Conservation (phyloP, 208 protist species). For the Trypanosoma platydactyli region DNA sequence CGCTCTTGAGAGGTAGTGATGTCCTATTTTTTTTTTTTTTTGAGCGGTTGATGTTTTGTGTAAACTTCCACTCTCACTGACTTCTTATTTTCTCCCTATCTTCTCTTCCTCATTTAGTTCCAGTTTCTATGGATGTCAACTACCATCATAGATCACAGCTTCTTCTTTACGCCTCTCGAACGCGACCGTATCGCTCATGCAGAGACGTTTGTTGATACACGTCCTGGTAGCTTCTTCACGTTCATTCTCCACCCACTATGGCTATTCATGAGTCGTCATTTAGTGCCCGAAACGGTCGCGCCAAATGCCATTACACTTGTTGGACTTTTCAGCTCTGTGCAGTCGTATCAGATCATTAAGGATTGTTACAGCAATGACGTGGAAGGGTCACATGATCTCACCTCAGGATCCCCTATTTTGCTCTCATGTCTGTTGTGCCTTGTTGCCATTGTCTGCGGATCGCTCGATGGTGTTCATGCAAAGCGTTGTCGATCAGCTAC, state of each 20-base stretch:
- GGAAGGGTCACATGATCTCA: slow-evolving; percentile 28
- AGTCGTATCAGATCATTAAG: slow-evolving; percentile 84
- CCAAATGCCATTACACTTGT: slow-evolving; percentile 90
- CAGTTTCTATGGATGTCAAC: slow-evolving; percentile 30
- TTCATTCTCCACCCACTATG: slow-evolving; percentile 69
- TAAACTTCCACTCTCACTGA: slow-evolving; percentile 1
- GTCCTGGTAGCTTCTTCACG: slow-evolving; percentile 75
- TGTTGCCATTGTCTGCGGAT: slow-evolving; percentile 63
- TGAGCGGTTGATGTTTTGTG: neutral
- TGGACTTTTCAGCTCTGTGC: slow-evolving; percentile 76
- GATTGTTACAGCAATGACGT: slow-evolving; percentile 49
- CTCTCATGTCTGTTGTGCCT: slow-evolving; percentile 64
- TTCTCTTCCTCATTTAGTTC: slow-evolving; percentile 1
- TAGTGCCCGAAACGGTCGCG: slow-evolving; percentile 83
- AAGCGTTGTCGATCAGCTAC: slow-evolving; percentile 71
- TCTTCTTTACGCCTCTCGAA: slow-evolving; percentile 76
- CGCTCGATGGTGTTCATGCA: slow-evolving; percentile 84
- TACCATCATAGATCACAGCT: slow-evolving; percentile 72
- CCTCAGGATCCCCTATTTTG: slow-evolving; percentile 59
- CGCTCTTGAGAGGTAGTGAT: slow-evolving; percentile 6
- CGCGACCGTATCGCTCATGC: slow-evolving; percentile 67
- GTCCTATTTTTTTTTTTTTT: neutral
- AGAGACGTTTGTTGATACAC: slow-evolving; percentile 68
- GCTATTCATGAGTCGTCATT: slow-evolving; percentile 45
- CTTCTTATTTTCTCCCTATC: slow-evolving; percentile 22